These are phyloP conservation scores for Suaeda aralocaspica DNA, from an alignment of 148 eudicot species.

Conservation along the genomic window DNA sequence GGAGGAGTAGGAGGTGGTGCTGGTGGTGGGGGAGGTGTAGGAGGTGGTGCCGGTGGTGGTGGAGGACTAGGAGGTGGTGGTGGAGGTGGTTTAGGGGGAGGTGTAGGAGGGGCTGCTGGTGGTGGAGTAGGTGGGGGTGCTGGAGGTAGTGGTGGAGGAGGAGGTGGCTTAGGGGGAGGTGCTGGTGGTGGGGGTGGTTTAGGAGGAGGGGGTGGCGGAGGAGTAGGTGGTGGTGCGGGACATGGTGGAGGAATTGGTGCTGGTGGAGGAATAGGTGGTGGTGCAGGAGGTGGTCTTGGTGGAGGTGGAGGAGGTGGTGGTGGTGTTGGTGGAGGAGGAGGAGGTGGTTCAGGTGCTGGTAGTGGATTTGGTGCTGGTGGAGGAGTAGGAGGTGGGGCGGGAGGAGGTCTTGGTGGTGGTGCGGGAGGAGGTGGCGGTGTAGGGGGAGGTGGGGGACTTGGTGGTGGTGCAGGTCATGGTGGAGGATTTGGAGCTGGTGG, in stretches of 20 bases:
- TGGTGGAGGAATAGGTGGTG: constrained; percentile 22
- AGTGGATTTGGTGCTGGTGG: constrained; percentile 29
- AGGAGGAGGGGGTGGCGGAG: constrained; percentile 17
- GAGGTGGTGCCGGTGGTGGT: constrained; percentile 8
- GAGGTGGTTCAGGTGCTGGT: constrained; percentile 14
- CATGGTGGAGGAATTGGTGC: constrained; percentile 17
- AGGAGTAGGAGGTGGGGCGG: constrained; percentile 26
- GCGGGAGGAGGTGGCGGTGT: constrained; percentile 21
- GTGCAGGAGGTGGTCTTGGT: constrained; percentile 19
- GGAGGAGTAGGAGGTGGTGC: constrained; percentile 16
- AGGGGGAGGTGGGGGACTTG: constrained; percentile 27
- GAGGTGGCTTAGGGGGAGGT: constrained; percentile 12
- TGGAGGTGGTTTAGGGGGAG: constrained; percentile 19
- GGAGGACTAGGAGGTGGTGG: constrained; percentile 22
- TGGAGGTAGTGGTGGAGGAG: constrained; percentile 18
- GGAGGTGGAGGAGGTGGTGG: constrained; percentile 21
- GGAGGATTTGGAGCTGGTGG: constrained; percentile 23
- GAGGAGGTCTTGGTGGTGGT: constrained; percentile 30
- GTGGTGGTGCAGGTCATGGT: constrained; percentile 29
- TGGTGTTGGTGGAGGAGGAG: constrained; percentile 19
- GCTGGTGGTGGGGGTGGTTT: constrained; percentile 17
- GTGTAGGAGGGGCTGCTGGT: constrained; percentile 19
- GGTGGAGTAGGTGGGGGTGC: constrained; percentile 21
- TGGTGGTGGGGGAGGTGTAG: constrained; percentile 14
- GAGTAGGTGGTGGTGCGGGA: constrained; percentile 22